A percentile compares a stretch with the other conserved stretches of the same genome.
phyloP scores from a whole-genome alignment of 2,329 filamentous ascomycete genomes.

The Microsporum ferrugineum region DNA sequence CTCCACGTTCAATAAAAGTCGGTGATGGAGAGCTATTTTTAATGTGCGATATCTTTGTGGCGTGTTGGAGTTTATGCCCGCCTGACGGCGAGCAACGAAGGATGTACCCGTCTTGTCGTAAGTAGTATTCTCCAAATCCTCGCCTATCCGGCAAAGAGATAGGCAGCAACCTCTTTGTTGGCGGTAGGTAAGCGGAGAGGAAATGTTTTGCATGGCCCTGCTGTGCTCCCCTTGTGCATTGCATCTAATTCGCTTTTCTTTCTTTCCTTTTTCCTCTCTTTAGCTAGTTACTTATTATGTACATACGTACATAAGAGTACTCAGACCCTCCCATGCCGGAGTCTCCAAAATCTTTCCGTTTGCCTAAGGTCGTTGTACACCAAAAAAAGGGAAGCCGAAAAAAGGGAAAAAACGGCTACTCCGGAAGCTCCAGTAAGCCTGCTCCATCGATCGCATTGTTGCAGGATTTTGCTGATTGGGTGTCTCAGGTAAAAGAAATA shows the following conservation, averaged over 20 bases:
- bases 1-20: background rate
- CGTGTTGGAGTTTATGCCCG: background rate
- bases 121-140: background rate
- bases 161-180: conserved; percentile 7
- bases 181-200: conserved; percentile 3
- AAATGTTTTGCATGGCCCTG: conserved; percentile 6
- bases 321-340: background rate
- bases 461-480: conserved; percentile 20
- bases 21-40: conserved; percentile 1
- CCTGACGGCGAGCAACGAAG: background rate
- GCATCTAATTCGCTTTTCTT: conserved; percentile 1
- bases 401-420: background rate
- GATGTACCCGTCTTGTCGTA: background rate
- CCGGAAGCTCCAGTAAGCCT: conserved; percentile 12
- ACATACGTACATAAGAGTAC: too few relatives aligned
- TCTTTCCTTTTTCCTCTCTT: background rate
- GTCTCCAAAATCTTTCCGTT: conserved; percentile 5
- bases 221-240: conserved; percentile 4
- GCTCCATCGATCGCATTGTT: conserved; percentile 22
- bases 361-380: conserved; percentile 17
- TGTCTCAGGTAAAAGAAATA: conserved; percentile 17
- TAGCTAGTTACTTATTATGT: background rate
- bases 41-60: background rate
- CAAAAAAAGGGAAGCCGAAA: conserved; percentile 5
- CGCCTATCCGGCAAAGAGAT: background rate